Base-by-base conservation (phyloP, 1,284 basidiomycete genomes). In the Cronartium quercuum region DNA sequence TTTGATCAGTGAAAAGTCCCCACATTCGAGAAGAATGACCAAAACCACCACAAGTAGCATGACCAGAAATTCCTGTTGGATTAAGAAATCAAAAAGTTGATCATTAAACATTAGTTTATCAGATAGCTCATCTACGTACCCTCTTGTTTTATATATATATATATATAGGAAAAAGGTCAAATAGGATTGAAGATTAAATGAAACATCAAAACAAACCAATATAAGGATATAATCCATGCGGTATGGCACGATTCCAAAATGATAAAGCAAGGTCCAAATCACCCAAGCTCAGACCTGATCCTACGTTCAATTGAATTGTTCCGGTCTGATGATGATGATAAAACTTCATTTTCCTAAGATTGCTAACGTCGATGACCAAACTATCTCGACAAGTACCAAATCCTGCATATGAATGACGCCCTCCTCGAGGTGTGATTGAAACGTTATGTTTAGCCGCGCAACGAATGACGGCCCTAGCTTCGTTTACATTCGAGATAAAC, bases 351-450 rank as follows among this genome's bases (percentile, higher is more conserved):
- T n/a, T n/a, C n/a, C 79, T 76, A 34, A 82, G 76, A 40, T 77
- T 66, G 6, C 77, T 78, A 2, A 81, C 77, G 58, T 82, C 80
- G 58, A 78, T 77, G 40, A 81, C 77, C 35, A 81, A 60, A 2
- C 79, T 78, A 15, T 80, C 77, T 2, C 81, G 78, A 38, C 79
- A 82, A 38, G 78, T 79, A 10, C 79, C 78, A 66, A 62, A 79
- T 4, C 79, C 78, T 10, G 78, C 81, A 63, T 82, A 83, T 3
- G 78, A 79, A 61, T 83, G 82, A 2, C 82, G 82, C 5, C 82
- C 82, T 24, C 80, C 79, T 7, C 82, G 75, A 5, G 82, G 81
- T 15, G 78, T 77, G 37, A 82, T 79, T 37, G 79, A 60, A 35
- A 78, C 68, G 29, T 73, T 71, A 42, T 69, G 57, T 24, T 9